Evolutionary conservation across 1,139 yeast species (phyloP).

Genomic region (Yamadazyma diospyri): DNA sequence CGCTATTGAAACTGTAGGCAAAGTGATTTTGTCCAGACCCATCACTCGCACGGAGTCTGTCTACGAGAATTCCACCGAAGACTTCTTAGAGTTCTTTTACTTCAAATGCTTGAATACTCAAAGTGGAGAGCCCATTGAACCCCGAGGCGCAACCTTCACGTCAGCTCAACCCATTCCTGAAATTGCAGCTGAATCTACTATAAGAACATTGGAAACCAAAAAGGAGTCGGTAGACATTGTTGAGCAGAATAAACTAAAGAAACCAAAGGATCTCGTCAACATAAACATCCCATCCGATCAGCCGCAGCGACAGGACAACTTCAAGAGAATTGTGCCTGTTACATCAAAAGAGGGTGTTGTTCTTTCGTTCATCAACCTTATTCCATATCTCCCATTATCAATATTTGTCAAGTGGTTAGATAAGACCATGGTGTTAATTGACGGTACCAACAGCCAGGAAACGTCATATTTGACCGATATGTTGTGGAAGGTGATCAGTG

Average conservation of each 20-base stretch:
- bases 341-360: conserved; percentile 54
- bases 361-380: conserved; percentile 44
- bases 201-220: conserved; percentile 25
- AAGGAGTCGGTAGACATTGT: conserved; percentile 23
- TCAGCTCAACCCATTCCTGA: conserved; percentile 42
- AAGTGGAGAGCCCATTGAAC: conserved; percentile 26
- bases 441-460: conserved; percentile 36
- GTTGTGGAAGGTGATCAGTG: conserved; percentile 43
- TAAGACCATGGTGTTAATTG: conserved; percentile 40
- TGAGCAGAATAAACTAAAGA: conserved; percentile 29
- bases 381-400: conserved; percentile 53
- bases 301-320: conserved; percentile 18
- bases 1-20: conserved; percentile 58
- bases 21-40: conserved; percentile 45
- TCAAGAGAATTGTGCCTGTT: conserved; percentile 28
- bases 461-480: conserved; percentile 22
- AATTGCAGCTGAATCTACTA: conserved; percentile 35
- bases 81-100: conserved; percentile 40
- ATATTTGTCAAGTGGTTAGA: conserved; percentile 47
- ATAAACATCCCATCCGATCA: conserved; percentile 20
- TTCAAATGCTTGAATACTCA: conserved; percentile 30
- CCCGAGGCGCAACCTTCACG: conserved; percentile 19
- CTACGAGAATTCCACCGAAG: conserved; percentile 28
- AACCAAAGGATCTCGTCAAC: conserved; percentile 28
- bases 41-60: conserved; percentile 22